Percentiles rank a stretch among this genome's conserved stretches.
Evolutionary conservation across 2,329 filamentous ascomycete genomes (phyloP).

Genomic region (Diaporthe sp.): DNA sequence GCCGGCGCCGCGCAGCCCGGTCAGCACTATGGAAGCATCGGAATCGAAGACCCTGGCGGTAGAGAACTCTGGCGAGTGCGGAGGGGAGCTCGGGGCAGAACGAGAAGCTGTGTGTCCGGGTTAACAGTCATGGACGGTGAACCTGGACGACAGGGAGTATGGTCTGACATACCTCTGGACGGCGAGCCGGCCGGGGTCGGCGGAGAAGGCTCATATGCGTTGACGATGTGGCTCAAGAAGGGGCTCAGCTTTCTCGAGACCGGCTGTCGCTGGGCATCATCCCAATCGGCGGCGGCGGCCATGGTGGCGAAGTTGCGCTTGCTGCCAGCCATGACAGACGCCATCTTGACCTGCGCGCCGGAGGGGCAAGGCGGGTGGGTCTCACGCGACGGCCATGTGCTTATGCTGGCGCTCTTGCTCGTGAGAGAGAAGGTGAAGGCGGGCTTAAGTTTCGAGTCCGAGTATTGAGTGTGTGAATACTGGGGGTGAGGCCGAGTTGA

Average conservation of each 20-base stretch:
- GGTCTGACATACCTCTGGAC: slow-evolving; percentile 34
- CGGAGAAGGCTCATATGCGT: slow-evolving; percentile 16
- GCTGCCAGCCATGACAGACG: slow-evolving; percentile 42
- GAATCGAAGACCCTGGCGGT: slow-evolving; percentile 60
- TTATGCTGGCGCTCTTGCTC: background rate
- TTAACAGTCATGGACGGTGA: background rate
- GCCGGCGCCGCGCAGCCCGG: slow-evolving; percentile 80
- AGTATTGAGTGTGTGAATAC: background rate
- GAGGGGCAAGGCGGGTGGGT: background rate
- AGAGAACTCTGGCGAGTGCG: slow-evolving; percentile 38
- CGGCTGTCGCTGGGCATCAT: slow-evolving; percentile 9
- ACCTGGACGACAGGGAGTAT: background rate
- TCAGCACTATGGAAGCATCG: slow-evolving; percentile 79
- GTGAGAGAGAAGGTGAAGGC: background rate
- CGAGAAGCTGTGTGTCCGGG: slow-evolving; percentile 38
- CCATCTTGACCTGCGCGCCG: slow-evolving; percentile 40
- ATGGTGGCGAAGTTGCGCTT: slow-evolving; percentile 47
- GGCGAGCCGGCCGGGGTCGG: slow-evolving; percentile 24
- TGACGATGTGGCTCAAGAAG: slow-evolving; percentile 8
- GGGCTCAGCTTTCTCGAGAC: slow-evolving; percentile 29
- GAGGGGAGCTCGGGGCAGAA: slow-evolving; percentile 41
- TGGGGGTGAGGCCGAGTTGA: background rate
- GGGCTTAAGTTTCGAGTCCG: background rate
- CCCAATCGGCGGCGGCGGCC: slow-evolving; percentile 41
- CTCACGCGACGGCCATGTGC: slow-evolving; percentile 13